Evolutionary conservation across 2,329 filamentous ascomycete genomes (phyloP), one percentile per base, ranked within the genome.

Genomic region (Leptoxyphium fumago): DNA sequence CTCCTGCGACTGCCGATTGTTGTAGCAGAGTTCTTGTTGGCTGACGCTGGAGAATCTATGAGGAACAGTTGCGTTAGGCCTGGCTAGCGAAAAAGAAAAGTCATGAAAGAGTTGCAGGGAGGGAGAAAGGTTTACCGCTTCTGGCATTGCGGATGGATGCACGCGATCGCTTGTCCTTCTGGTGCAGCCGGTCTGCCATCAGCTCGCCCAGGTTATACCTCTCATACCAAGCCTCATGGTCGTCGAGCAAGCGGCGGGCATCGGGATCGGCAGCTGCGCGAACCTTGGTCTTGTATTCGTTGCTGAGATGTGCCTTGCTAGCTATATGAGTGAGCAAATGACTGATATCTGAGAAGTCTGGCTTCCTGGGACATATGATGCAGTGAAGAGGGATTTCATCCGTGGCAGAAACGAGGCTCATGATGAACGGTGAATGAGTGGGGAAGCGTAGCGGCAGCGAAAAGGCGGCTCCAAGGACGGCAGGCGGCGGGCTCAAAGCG

Each of bases 301-400:
- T 76, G 47, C 86, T 80, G 29, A 95, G 69, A 61, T 96, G 89
- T n/a, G 83, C 82, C 61, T 95, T 95, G 50, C 88, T 95, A 47
- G 83, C 78, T 49, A 95, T 77, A 59, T 96, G 89, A 10, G 89
- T 96, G 58, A 96, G 75, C 32, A 95, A 71, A 62, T 95, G 89
- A 29, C 88, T 94, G 39, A 87, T 72, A 63, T 96, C 89, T 45
- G 86, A 94, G 65, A 95, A 95, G 28, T 66, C 75, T 34, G 85
- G 84, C 48, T 74, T 74, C 52, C 81, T 84, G 30, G 83, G 81
- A 61, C 89, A 96, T 52, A 94, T 80, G 56, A 73, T 79, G 75
- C 89, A 96, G 53, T 77, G 67, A 41, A 95, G 76, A 45, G 82
- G 78, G 46, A 87, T 80, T 40, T 51, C 56, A 52, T 55, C 51